Evolutionary conservation across 2,329 filamentous ascomycete species (phyloP), one percentile per base, ranked within the genome.

Genomic region (Mycogone perniciosa): DNA sequence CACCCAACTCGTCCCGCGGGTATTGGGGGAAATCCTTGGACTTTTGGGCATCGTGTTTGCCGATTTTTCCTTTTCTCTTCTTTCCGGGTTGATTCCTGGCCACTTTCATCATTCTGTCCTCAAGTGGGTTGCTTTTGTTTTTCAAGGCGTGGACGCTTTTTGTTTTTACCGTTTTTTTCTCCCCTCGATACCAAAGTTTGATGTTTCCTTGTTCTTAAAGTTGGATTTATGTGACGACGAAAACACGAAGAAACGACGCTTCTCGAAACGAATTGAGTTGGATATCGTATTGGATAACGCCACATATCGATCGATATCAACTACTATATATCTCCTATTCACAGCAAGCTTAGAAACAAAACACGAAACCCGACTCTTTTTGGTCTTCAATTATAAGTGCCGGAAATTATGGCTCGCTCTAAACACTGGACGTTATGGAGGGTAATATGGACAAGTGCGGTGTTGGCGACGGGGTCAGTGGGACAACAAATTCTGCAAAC

Each of bases 401-500:
- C 51, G 48, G 50, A 54, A 54, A 62, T 43, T 50, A 72, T 71
- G 69, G 61, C 67, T 61, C 64, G 59, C 56, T 49, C 44, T 42
- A 46, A 57, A 42, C 54, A 46, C 50, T 66, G 65, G 65, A 64
- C 58, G 47, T 55, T 58, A 31, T 61, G 62, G 60, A 64, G 59
- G 50, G 65, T 65, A 47, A 56, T 69, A 51, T 60, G 67, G 48
- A 65, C 71, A 20, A 50, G 58, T 9, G 62, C 66, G 46, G 63
- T 66, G 46, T 63, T 76, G 42, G 60, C 66, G 11, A 66, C 64
- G 44, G 70, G 74, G 52, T 85, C 78, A 48, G 65, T 86, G 53
- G 88, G 81, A 50, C 76, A 72, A 54, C 83, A 92, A 59, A 75
- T 95, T 52, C 80, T 99, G 52, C 80, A 85, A 64, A 96, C 91